phyloP scores from a whole-genome alignment of 305 asterid genomes.

The Fraxinus paxiana region DNA sequence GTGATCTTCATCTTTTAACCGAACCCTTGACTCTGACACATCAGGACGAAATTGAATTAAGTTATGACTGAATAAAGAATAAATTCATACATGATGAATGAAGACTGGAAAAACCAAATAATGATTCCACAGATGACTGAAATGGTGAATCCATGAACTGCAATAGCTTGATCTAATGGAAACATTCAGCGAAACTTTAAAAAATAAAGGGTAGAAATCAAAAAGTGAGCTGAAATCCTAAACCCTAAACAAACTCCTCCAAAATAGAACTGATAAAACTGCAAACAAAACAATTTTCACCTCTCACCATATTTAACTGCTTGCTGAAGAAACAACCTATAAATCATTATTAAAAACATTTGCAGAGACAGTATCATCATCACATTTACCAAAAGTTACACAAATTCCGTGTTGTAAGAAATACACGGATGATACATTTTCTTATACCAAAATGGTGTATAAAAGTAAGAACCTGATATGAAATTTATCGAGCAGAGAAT shows the following conservation, averaged over 20 bases:
- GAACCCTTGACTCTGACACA: constrained; percentile 49
- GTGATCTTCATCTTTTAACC: constrained; percentile 42
- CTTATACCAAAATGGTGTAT: background rate
- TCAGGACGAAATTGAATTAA: constrained; percentile 17
- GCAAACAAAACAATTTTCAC: constrained; percentile 11
- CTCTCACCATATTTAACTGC: constrained; percentile 16
- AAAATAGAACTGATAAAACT: constrained; percentile 14
- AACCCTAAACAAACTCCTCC: constrained; percentile 5
- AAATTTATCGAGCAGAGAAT: background rate
- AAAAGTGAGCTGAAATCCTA: background rate
- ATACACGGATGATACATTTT: background rate
- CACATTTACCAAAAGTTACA: constrained; percentile 8
- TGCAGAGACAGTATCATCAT: constrained; percentile 9
- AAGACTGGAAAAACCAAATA: constrained; percentile 10
- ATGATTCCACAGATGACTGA: background rate
- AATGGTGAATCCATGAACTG: background rate
- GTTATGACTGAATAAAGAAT: background rate
- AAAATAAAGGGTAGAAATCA: constrained; percentile 2
- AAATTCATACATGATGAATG: constrained; percentile 20
- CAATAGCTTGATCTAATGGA: constrained; percentile 15
- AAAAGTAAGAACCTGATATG: background rate
- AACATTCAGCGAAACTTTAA: background rate
- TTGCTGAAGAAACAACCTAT: constrained; percentile 14
- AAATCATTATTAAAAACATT: constrained; percentile 5
- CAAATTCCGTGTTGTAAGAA: constrained; percentile 5